phyloP scores from a whole-genome alignment of 1,139 yeast species.

The Diutina catenulata region DNA sequence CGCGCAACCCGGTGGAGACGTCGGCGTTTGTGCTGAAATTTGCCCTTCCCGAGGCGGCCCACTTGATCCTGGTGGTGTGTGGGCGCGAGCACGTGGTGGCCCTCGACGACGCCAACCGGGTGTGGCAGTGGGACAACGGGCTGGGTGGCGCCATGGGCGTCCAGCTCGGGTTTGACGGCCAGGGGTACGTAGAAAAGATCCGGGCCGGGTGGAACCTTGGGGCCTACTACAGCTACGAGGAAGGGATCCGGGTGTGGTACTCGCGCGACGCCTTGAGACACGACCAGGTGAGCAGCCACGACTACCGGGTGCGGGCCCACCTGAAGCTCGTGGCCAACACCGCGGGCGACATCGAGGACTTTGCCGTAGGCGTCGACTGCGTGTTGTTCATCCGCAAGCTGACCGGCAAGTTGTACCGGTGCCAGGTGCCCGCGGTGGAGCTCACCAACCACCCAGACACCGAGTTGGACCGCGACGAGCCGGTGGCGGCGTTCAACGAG shows the following conservation, averaged over 20 bases:
- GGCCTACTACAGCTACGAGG: constrained; percentile 28
- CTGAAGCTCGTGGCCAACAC: constrained; percentile 15
- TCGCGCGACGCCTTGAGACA: constrained; percentile 24
- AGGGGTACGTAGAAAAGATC: constrained; percentile 26
- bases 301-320: constrained; percentile 25
- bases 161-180: constrained; percentile 25
- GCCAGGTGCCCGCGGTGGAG: constrained; percentile 19
- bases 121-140: constrained; percentile 57
- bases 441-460: constrained; percentile 7
- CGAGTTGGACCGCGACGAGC: constrained; percentile 10
- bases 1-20: constrained; percentile 13
- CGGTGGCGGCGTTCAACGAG: constrained; percentile 13
- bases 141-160: constrained; percentile 31
- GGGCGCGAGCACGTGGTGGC: constrained; percentile 63
- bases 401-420: constrained; percentile 31
- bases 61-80: constrained; percentile 15
- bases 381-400: constrained; percentile 34
- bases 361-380: constrained; percentile 41
- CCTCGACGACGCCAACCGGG: constrained; percentile 34
- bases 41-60: constrained; percentile 13
- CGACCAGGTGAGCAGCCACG: constrained; percentile 23
- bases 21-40: constrained; percentile 20
- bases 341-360: constrained; percentile 21
- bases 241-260: constrained; percentile 56
- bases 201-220: constrained; percentile 64